These are phyloP conservation scores for Takakia lepidozioides DNA, from an alignment of 225 moss, liverwort and hornwort species.

Conservation along the genomic window DNA sequence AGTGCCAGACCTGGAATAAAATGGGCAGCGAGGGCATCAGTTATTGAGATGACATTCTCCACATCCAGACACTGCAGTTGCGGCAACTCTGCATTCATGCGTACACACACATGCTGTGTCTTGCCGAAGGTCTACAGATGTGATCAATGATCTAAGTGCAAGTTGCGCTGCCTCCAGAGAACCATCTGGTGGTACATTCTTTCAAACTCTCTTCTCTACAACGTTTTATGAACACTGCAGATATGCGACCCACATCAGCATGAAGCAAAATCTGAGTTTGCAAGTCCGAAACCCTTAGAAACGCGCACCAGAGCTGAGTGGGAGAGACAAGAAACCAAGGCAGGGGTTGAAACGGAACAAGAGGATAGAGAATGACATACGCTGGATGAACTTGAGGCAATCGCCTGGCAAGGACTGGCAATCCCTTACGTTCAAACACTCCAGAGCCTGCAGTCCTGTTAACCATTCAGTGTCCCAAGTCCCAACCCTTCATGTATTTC, in stretches of 20 bases:
- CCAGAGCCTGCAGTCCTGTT: constrained; percentile 41
- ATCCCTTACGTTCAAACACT: constrained; percentile 45
- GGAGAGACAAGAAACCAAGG: not conserved
- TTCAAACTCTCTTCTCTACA: too few relatives aligned
- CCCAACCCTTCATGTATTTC: not conserved
- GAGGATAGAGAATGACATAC: constrained; percentile 7
- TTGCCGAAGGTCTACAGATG: not conserved
- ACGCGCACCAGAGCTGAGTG: not conserved
- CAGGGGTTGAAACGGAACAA: not conserved
- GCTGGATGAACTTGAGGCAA: constrained; percentile 30
- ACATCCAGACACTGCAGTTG: constrained; percentile 52
- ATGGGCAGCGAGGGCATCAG: constrained; percentile 25
- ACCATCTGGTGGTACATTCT: too few relatives aligned
- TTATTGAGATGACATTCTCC: constrained; percentile 45
- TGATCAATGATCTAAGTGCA: not conserved
- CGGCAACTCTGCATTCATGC: constrained; percentile 36
- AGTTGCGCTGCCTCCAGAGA: not conserved
- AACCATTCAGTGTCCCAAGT: constrained; percentile 3
- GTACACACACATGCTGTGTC: constrained; percentile 5
- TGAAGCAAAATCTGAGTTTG: too few relatives aligned
- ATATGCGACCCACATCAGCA: too few relatives aligned
- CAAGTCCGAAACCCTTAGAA: too few relatives aligned
- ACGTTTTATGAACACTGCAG: too few relatives aligned
- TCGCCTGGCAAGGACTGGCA: constrained; percentile 36
- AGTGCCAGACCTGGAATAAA: constrained; percentile 33